A percentile compares a stretch with the other conserved stretches of the same genome.
phyloP scores from a whole-genome alignment of 2,329 filamentous ascomycete species.

The Talaromyces sp. region DNA sequence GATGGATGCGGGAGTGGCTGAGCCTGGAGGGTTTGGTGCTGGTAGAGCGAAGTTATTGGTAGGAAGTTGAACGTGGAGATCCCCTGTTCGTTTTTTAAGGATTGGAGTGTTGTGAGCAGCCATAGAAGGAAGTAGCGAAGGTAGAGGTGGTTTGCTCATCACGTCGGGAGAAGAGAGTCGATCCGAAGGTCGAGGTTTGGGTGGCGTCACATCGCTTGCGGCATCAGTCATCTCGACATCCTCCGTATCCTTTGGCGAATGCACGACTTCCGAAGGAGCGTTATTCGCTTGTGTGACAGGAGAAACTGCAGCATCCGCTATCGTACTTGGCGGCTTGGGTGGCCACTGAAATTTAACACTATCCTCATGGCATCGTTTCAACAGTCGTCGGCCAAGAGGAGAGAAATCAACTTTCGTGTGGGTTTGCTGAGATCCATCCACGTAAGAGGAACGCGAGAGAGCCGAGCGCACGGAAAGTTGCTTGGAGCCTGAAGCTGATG shows the following conservation, averaged over 20 bases:
- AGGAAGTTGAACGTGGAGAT: conserved; percentile 25
- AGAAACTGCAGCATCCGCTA: not conserved
- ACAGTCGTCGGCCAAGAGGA: conserved; percentile 37
- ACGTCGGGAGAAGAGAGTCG: not conserved
- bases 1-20: conserved; percentile 23
- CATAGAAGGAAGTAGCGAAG: conserved; percentile 34
- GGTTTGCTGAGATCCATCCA: conserved; percentile 39
- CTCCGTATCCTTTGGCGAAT: conserved; percentile 6
- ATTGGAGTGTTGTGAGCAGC: conserved; percentile 32
- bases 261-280: not conserved
- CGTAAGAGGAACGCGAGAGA: conserved; percentile 29
- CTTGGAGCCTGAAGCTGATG: not conserved
- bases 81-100: conserved; percentile 18
- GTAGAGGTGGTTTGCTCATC: conserved; percentile 18
- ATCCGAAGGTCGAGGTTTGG: conserved; percentile 13
- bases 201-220: conserved; percentile 20
- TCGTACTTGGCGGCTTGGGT: conserved; percentile 15
- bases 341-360: conserved; percentile 30
- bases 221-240: conserved; percentile 47
- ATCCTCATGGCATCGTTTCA: conserved; percentile 39
- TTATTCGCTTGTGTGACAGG: not conserved
- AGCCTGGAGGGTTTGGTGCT: conserved; percentile 22
- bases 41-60: conserved; percentile 18
- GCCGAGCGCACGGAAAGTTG: conserved; percentile 19
- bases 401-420: conserved; percentile 26